Evolutionary conservation across 345 rosid species (phyloP).

Genomic region (Garcia nutans): DNA sequence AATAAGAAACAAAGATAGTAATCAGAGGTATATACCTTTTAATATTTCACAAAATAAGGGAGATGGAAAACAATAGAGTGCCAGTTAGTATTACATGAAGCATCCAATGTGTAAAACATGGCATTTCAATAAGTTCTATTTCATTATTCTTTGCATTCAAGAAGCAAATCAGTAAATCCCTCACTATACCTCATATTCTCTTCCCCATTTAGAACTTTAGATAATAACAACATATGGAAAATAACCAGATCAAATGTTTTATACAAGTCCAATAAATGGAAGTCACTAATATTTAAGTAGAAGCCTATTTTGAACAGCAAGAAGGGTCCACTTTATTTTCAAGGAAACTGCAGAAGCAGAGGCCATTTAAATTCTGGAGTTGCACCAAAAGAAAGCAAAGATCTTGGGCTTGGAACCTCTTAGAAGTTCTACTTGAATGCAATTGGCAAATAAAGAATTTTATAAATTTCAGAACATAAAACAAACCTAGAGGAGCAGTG

Average conservation of each 20-base stretch:
- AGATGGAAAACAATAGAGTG: neutral
- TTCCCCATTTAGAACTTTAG: neutral
- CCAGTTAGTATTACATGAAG: neutral
- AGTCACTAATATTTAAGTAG: neutral
- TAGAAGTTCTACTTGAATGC: too few relatives aligned
- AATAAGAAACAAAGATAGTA: constrained; percentile 6
- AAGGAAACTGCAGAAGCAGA: neutral
- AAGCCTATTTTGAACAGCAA: neutral
- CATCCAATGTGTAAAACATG: neutral
- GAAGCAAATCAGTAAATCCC: neutral
- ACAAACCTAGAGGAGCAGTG: too few relatives aligned
- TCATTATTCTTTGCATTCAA: neutral
- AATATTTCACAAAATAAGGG: neutral
- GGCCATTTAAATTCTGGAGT: too few relatives aligned
- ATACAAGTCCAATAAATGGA: neutral
- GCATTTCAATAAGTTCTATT: neutral
- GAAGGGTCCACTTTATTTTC: neutral
- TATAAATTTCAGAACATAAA: too few relatives aligned
- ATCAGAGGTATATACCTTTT: neutral
- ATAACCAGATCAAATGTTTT: too few relatives aligned
- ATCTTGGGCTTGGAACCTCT: too few relatives aligned
- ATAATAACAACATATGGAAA: neutral
- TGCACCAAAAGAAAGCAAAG: too few relatives aligned
- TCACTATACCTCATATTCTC: neutral
- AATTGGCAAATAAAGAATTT: too few relatives aligned